Conservation (phyloP, 1,284 basidiomycete genomes). For the Pyrrhoderma noxium region DNA sequence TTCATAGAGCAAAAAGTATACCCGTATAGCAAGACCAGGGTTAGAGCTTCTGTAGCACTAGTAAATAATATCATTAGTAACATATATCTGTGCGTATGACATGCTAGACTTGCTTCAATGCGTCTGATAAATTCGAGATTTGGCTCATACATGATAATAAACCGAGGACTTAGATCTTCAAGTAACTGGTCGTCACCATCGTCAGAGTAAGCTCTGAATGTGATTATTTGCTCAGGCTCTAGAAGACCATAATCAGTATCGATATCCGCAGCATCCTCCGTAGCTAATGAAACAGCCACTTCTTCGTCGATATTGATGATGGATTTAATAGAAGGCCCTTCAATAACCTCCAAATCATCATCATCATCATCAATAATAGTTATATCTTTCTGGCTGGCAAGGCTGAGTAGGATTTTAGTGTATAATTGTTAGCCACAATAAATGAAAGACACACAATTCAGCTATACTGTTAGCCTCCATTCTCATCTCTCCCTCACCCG, state of each 20-base stretch:
- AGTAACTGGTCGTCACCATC: constrained; percentile 90
- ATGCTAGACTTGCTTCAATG: constrained; percentile 62
- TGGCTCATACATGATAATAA: constrained; percentile 94
- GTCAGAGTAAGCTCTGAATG: constrained; percentile 86
- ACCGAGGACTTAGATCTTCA: constrained; percentile 83
- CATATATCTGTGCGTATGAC: background rate
- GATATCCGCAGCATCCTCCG: constrained; percentile 43
- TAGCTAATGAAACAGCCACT: constrained; percentile 18
- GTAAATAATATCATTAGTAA: background rate
- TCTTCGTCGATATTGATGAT: constrained; percentile 29
- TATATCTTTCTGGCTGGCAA: constrained; percentile 15
- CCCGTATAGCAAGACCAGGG: constrained; percentile 76
- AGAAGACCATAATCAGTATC: constrained; percentile 81
- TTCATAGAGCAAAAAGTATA: constrained; percentile 93
- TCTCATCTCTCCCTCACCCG: constrained; percentile 35
- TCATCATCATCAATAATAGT: constrained; percentile 15
- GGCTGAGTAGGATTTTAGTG: constrained; percentile 2
- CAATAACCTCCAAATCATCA: constrained; percentile 9
- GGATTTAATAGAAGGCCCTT: constrained; percentile 24
- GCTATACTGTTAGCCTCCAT: constrained; percentile 51
- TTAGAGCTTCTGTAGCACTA: constrained; percentile 82
- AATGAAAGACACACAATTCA: constrained; percentile 52
- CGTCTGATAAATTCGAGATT: constrained; percentile 89
- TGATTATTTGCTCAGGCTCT: constrained; percentile 70
- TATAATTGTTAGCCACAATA: background rate